Percentiles rank a stretch among this genome's conserved stretches.
phyloP scores from a whole-genome alignment of 208 protist genomes.

The Tritrichomonas musculus region DNA sequence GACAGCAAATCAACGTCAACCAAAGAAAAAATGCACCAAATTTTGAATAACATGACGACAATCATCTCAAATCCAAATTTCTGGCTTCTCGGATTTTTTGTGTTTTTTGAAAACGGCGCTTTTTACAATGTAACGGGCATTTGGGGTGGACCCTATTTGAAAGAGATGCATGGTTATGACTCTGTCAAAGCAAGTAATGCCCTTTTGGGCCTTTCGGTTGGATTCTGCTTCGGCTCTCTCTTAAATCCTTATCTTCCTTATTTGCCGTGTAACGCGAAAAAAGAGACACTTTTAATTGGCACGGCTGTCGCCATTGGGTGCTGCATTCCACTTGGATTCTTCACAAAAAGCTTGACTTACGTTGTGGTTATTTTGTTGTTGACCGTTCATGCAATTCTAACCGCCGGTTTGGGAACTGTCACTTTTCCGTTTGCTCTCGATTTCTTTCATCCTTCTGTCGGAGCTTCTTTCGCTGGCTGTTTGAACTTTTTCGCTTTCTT shows the following conservation, averaged over 20 bases:
- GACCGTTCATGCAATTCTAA: too few relatives aligned
- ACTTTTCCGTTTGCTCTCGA: background rate
- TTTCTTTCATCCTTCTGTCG: background rate
- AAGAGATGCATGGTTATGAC: background rate
- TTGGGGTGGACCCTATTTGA: background rate
- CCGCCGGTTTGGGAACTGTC: background rate
- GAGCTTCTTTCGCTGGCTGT: background rate
- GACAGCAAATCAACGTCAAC: too few relatives aligned
- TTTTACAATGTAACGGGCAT: background rate
- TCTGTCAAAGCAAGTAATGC: too few relatives aligned
- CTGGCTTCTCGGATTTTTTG: background rate
- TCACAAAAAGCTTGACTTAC: too few relatives aligned
- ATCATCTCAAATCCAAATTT: background rate
- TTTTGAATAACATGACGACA: background rate
- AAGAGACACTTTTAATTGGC: too few relatives aligned
- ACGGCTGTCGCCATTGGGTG: too few relatives aligned
- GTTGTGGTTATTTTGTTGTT: too few relatives aligned
- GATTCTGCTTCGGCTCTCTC: too few relatives aligned
- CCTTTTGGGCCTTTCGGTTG: too few relatives aligned
- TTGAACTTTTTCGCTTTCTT: background rate
- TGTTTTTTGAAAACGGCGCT: background rate
- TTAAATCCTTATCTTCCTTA: too few relatives aligned
- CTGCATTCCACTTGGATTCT: too few relatives aligned
- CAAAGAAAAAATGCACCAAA: background rate
- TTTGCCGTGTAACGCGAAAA: too few relatives aligned